Evolutionary conservation across 169 alveolate species (phyloP).

Genomic region (Babesia gibsoni): DNA sequence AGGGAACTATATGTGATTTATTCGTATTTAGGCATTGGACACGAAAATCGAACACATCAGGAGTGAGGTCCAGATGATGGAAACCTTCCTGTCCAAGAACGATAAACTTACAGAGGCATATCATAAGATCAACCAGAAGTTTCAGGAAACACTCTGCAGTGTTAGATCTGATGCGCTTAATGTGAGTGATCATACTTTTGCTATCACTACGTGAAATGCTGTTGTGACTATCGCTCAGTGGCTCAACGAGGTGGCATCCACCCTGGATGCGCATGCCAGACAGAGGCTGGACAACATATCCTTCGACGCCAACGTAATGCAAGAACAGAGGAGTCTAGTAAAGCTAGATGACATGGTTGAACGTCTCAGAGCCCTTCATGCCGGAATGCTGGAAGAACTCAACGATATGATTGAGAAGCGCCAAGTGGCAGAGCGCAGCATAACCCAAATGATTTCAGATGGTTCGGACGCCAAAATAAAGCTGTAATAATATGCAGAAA

Average conservation of each 20-base stretch:
- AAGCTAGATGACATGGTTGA: conserved; percentile 27
- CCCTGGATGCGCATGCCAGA: conserved; percentile 17
- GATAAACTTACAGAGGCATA: neutral
- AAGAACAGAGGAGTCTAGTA: conserved; percentile 5
- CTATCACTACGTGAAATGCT: too few species aligned
- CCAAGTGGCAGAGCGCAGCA: neutral
- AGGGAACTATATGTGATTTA: neutral
- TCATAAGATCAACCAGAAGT: neutral
- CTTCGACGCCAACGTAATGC: conserved; percentile 10
- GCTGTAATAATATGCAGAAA: neutral
- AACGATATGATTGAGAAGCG: neutral
- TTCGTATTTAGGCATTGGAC: neutral
- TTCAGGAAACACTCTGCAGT: neutral
- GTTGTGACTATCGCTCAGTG: too few species aligned
- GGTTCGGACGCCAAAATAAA: conserved; percentile 6
- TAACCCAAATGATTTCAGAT: neutral
- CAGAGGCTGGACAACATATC: conserved; percentile 12
- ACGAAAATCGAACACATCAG: neutral
- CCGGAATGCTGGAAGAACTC: neutral
- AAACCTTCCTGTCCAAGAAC: neutral
- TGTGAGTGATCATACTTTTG: too few species aligned
- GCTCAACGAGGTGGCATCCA: neutral
- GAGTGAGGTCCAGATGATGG: neutral
- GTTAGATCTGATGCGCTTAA: conserved; percentile 14
- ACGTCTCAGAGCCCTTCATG: neutral